phyloP scores from a whole-genome alignment of 2,329 filamentous ascomycete genomes.

The Colletotrichum echinochloae region DNA sequence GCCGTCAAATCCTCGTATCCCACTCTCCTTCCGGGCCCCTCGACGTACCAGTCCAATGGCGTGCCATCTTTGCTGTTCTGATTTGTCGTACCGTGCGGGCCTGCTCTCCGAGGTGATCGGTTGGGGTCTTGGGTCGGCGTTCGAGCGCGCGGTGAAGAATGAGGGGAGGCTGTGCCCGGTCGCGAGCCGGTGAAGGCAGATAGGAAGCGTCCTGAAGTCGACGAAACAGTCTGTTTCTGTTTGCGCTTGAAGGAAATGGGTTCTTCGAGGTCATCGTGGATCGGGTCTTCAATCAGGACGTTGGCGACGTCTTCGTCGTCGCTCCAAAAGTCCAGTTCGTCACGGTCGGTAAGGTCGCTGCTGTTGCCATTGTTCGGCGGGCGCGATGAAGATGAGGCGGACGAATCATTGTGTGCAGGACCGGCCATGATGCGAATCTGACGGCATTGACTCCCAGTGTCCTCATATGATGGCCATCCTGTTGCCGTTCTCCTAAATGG shows the following conservation, averaged over 20 bases:
- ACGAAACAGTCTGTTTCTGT: slow-evolving; percentile 63
- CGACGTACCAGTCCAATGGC: slow-evolving; percentile 84
- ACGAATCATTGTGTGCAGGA: slow-evolving; percentile 50
- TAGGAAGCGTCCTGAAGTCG: slow-evolving; percentile 61
- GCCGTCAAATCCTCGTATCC: slow-evolving; percentile 97
- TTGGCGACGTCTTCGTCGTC: slow-evolving; percentile 54
- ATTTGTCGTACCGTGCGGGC: slow-evolving; percentile 37
- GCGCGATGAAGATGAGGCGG: slow-evolving; percentile 52
- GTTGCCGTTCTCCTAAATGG: slow-evolving; percentile 46
- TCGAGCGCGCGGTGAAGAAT: slow-evolving; percentile 35
- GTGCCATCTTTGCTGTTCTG: slow-evolving; percentile 57
- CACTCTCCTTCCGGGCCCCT: slow-evolving; percentile 88
- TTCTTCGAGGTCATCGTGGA: slow-evolving; percentile 61
- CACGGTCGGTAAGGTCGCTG: slow-evolving; percentile 54
- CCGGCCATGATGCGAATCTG: slow-evolving; percentile 56
- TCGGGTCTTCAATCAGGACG: slow-evolving; percentile 67
- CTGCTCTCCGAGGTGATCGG: slow-evolving; percentile 38
- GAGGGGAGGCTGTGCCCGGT: slow-evolving; percentile 42
- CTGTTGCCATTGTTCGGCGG: slow-evolving; percentile 35
- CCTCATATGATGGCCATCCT: slow-evolving; percentile 46
- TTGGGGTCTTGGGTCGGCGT: slow-evolving; percentile 42
- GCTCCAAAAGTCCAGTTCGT: slow-evolving; percentile 60
- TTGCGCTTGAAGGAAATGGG: slow-evolving; percentile 79
- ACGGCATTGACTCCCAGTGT: slow-evolving; percentile 29
- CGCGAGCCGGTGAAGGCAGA: slow-evolving; percentile 59